Conservation (phyloP, 1,139 yeast species). For the Lodderomyces elongisporus region DNA sequence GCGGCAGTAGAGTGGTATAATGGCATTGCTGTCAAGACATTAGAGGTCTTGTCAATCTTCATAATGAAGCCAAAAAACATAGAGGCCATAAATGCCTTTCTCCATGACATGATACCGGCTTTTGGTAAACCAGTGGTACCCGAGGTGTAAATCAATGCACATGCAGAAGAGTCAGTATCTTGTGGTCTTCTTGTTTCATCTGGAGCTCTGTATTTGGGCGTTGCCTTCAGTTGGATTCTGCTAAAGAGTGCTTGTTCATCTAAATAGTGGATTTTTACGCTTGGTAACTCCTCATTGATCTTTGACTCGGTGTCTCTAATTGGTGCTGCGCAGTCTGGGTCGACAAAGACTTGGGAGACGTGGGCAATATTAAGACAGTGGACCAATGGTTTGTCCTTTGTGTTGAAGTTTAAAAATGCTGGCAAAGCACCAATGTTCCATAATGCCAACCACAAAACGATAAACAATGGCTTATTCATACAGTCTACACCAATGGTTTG, state of each 20-base stretch:
- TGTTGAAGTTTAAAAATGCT: conserved; percentile 79
- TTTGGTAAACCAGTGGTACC: conserved; percentile 97
- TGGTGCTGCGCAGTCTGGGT: conserved; percentile 59
- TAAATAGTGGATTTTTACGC: conserved; percentile 46
- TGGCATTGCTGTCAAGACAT: conserved; percentile 90
- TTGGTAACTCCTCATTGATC: conserved; percentile 38
- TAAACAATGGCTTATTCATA: conserved; percentile 78
- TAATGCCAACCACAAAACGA: conserved; percentile 75
- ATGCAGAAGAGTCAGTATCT: conserved; percentile 57
- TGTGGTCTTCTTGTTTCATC: conserved; percentile 53
- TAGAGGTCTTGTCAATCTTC: conserved; percentile 50
- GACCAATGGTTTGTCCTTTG: conserved; percentile 65
- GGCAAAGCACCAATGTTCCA: conserved; percentile 94
- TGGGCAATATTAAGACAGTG: conserved; percentile 75
- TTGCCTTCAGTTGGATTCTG: conserved; percentile 40
- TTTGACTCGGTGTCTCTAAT: conserved; percentile 50
- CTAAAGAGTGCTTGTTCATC: conserved; percentile 47
- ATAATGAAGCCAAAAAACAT: conserved; percentile 66
- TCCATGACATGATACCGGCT: conserved; percentile 92
- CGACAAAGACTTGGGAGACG: conserved; percentile 66
- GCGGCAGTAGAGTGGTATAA: conserved; percentile 94
- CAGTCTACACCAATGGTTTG: conserved; percentile 75
- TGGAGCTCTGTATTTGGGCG: conserved; percentile 51
- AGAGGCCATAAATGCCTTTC: conserved; percentile 71
- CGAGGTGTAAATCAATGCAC: conserved; percentile 79